phyloP scores from a whole-genome alignment of 257 asterid species.

The Rauvolfia tetraphylla region DNA sequence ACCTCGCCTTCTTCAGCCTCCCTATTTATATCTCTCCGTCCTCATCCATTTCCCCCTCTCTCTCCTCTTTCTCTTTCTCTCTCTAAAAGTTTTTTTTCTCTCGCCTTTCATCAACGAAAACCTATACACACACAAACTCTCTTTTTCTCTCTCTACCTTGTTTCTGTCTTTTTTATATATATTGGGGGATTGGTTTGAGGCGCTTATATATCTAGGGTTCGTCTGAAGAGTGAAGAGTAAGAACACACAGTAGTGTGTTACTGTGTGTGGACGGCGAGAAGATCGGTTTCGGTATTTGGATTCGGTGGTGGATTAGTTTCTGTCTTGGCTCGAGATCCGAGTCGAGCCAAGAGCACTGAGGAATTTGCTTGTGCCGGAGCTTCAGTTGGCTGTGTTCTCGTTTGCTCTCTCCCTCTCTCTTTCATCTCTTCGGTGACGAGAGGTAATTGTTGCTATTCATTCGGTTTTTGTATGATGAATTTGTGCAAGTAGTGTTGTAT shows the following conservation, averaged over 20 bases:
- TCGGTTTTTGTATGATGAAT: background rate
- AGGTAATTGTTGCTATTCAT: conserved; percentile 18
- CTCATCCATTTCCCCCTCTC: conserved; percentile 45
- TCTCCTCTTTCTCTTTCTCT: conserved; percentile 21
- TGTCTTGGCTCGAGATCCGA: conserved; percentile 98
- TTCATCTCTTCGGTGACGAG: conserved; percentile 25
- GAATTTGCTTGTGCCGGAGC: conserved; percentile 20
- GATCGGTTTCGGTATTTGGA: conserved; percentile 39
- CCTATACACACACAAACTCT: conserved; percentile 14
- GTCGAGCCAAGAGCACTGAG: conserved; percentile 83
- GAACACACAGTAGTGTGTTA: conserved; percentile 30
- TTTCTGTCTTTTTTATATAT: conserved; percentile 8
- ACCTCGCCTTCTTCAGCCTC: conserved; percentile 3
- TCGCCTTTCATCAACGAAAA: conserved; percentile 9
- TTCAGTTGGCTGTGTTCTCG: conserved; percentile 8
- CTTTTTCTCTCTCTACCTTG: conserved; percentile 14
- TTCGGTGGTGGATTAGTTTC: conserved; percentile 27
- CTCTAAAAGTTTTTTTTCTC: conserved; percentile 17
- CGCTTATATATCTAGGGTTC: conserved; percentile 24
- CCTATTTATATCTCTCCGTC: conserved; percentile 16
- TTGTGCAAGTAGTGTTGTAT: background rate
- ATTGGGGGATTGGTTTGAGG: conserved; percentile 3
- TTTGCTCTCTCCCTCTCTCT: background rate
- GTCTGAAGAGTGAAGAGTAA: background rate
- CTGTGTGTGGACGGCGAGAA: conserved; percentile 18